Base-by-base conservation (phyloP, 371 early-diverging fungal genomes). In the Mortierella sp. region DNA sequence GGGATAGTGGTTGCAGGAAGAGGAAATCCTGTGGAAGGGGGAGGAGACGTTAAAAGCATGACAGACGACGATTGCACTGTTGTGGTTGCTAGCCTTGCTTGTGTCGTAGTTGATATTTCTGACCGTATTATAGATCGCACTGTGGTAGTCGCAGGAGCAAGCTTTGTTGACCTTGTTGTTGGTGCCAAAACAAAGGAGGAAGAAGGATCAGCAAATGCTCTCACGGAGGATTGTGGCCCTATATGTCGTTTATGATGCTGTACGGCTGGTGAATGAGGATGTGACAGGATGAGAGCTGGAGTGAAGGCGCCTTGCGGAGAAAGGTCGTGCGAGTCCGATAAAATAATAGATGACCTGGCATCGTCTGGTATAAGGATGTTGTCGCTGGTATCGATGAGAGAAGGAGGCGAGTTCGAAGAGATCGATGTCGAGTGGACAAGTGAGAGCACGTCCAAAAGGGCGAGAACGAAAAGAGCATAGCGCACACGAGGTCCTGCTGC, bases 281-380 rank as follows among this genome's bases (percentile, higher is more conserved):
- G 38, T 21, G 38, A 38, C 13, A 65, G 6, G 9, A 21, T 7
- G 7, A 13, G 16, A 16, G 21, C 65, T 21, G 65, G 21, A 16
- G 38, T 34, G 21, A 65, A 21, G 38, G 65, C 5, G 19, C 38
- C 65, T 13, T 38, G 42, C 42, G 3, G 42, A 38, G 21, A 9
- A 31, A 31, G 8, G 21, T 21, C 65, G 9, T 14, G 19, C 19
- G 65, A 34, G 38, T 65, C 21, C 38, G 16, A 8, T 16, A 21
- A 16, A 16, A 65, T 34, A 65, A 38, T 38, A 38, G 65, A 2
- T 65, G 65, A 21, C 65, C 65, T 38, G 65, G 21, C 65, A 8
- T 21, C 34, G 65, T 65, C 65, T 65, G 65, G 38, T 65, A 65
- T 65, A 65, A 38, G 16, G 65, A 11, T 65, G 65, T 38, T 38